Evolutionary conservation across 2,329 filamentous ascomycete genomes (phyloP), one percentile per base, ranked within the genome.

Genomic region (Hirsutella minnesotensis): DNA sequence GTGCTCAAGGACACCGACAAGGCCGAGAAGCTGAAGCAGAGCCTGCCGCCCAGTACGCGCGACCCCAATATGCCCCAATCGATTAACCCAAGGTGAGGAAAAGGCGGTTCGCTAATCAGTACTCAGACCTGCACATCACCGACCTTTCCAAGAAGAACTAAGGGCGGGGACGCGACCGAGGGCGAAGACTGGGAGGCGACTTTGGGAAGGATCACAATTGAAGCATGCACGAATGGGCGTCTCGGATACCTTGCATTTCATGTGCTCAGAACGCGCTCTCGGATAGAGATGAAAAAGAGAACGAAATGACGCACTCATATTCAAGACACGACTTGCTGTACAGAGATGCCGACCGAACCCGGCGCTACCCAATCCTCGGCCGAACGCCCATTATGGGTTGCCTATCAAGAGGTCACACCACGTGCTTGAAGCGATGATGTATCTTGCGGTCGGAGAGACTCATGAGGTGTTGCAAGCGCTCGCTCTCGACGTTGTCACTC

Each of bases 1-100:
- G 86, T 94, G 67, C 83, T 98, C 63, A 95, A 95, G 82, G 92
- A 98, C 75, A 79, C 81, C 64, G 92, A 95, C 68, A 96, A 96
- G 86, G 94, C 90, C 71, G 92, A 96, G 77, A 98, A 98, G 86
- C 83, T 98, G 59, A 96, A 95, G 88, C 90, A 96, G 81, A 88
- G 81, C 68, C 79, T 98, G 54, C 94, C 92, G 63, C 94, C 92
- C 61, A 86, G 92, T 98, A 89, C 62, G 87, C 21, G 36, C 35
- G 19, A 16, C 18, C 19, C 18, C 19, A 21, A 7, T 19, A 3
- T 9, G 12, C 10, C 36, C 12, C 19, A 22, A 24, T 8, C 19
- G 15, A n/a, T n/a, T n/a, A n/a, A n/a, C n/a, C n/a, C n/a, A n/a
- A n/a, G n/a, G n/a, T n/a, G n/a, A n/a, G n/a, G n/a, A n/a, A n/a